phyloP scores from a whole-genome alignment of 1,284 basidiomycete species.

The Apiotrichum gamsii region DNA sequence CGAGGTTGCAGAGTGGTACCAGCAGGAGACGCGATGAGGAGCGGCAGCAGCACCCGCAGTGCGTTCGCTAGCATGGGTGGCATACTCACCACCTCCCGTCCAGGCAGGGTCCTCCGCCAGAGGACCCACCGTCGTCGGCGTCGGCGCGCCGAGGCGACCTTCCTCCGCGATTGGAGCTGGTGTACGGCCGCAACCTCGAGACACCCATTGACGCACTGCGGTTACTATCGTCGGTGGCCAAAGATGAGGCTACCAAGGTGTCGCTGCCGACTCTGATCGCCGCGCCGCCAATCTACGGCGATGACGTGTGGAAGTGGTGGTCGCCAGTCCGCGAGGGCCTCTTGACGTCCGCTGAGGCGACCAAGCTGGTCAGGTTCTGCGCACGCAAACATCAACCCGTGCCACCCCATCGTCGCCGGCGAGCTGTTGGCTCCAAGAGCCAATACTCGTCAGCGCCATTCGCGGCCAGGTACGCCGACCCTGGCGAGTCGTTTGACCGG shows the following conservation, averaged over 20 bases:
- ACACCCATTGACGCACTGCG: slow-evolving; percentile 22
- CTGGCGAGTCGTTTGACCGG: slow-evolving; percentile 14
- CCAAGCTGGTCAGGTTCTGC: slow-evolving; percentile 10
- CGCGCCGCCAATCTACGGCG: neutral
- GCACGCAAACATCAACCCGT: slow-evolving; percentile 17
- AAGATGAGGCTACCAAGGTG: slow-evolving; percentile 1
- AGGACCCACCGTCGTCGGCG: neutral
- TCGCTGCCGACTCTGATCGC: neutral
- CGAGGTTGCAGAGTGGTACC: slow-evolving; percentile 11
- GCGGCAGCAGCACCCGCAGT: no score
- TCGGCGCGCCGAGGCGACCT: neutral
- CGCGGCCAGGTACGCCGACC: slow-evolving; percentile 14
- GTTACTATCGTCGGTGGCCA: slow-evolving; percentile 17
- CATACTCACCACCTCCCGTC: no score
- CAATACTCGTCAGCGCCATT: slow-evolving; percentile 16
- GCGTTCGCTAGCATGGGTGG: no score
- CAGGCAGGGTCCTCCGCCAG: neutral
- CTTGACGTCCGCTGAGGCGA: slow-evolving; percentile 17
- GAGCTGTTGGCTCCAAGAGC: slow-evolving; percentile 19
- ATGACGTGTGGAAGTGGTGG: slow-evolving; percentile 19
- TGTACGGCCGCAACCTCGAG: slow-evolving; percentile 17
- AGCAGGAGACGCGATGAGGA: no score
- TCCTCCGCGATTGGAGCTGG: slow-evolving; percentile 7
- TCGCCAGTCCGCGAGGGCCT: slow-evolving; percentile 21
- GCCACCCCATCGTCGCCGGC: slow-evolving; percentile 13